Percentiles rank a stretch among this genome's conserved stretches.
These are phyloP conservation scores for Penicillium cosmopolitanum DNA, from an alignment of 495 filamentous ascomycete genomes.

Conservation along the genomic window DNA sequence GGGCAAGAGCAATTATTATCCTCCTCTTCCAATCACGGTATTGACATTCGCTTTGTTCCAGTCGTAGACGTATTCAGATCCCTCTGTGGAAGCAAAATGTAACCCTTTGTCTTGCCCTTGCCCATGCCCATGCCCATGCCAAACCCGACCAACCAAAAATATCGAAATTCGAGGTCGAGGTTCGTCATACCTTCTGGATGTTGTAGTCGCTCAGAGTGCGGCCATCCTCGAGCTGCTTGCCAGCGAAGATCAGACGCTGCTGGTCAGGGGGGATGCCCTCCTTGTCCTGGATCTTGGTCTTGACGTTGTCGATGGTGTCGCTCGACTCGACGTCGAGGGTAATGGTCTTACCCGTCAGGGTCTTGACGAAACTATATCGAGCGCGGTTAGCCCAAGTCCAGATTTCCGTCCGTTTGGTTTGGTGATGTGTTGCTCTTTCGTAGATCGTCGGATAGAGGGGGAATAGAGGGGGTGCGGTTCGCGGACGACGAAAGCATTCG, in stretches of 20 bases:
- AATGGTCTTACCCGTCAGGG: conserved; percentile 99
- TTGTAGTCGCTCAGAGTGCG: conserved; percentile 99
- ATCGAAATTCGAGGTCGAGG: conserved; percentile 10
- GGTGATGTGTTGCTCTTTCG: conserved; percentile 14
- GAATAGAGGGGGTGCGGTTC: conserved; percentile 18
- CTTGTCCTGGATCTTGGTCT: conserved; percentile 98
- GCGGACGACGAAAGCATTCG: conserved; percentile 20
- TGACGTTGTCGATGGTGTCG: conserved; percentile 99
- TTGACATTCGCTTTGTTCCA: not conserved
- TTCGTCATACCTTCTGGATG: conserved; percentile 89
- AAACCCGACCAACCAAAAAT: not conserved
- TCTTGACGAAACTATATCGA: conserved; percentile 85
- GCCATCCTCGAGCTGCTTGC: conserved; percentile 99
- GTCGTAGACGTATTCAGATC: not conserved
- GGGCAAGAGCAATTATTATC: conserved; percentile 6
- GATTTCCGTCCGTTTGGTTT: conserved; percentile 11
- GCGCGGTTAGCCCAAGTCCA: conserved; percentile 42
- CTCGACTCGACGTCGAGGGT: conserved; percentile 99
- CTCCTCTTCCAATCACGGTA: conserved; percentile 17
- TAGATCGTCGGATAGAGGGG: not conserved
- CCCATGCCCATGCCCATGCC: conserved; percentile 1
- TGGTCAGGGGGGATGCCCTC: conserved; percentile 99
- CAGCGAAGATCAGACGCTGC: conserved; percentile 99
- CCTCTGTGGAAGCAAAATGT: not conserved
- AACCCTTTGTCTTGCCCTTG: not conserved